Percentiles rank a stretch among this genome's conserved stretches.
Conservation (phyloP, 257 asterid species). For the Solanum habrochaites region DNA sequence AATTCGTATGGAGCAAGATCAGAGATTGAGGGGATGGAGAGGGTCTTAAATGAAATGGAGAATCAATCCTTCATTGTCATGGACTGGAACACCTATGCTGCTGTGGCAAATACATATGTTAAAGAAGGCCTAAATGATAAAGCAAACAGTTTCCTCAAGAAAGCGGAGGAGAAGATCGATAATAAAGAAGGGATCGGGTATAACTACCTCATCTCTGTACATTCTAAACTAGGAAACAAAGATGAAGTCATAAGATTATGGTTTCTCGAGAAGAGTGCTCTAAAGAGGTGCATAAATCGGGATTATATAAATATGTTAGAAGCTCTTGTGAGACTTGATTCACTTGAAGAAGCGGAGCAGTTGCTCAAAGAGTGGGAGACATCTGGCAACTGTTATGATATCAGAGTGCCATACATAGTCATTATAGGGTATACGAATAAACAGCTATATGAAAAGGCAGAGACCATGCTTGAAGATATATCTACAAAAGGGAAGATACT, state of each 20-base stretch:
- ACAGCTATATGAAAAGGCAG: slow-evolving; percentile 50
- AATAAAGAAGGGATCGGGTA: slow-evolving; percentile 39
- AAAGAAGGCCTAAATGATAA: slow-evolving; percentile 40
- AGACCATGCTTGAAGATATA: slow-evolving; percentile 34
- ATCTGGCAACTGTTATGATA: slow-evolving; percentile 56
- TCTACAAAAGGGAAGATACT: slow-evolving; percentile 24
- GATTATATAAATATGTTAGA: slow-evolving; percentile 56
- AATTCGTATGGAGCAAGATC: slow-evolving; percentile 59
- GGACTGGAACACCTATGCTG: slow-evolving; percentile 77
- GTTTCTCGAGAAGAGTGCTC: slow-evolving; percentile 33
- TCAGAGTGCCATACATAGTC: slow-evolving; percentile 45
- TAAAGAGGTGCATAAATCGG: slow-evolving; percentile 44
- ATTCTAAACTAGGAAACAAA: slow-evolving; percentile 50
- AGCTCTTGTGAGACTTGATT: slow-evolving; percentile 55
- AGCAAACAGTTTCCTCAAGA: slow-evolving; percentile 43
- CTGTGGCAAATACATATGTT: slow-evolving; percentile 48
- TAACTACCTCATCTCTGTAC: slow-evolving; percentile 67
- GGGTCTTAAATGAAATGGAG: slow-evolving; percentile 59
- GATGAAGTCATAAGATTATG: slow-evolving; percentile 54
- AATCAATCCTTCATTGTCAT: slow-evolving; percentile 23
- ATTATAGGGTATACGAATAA: slow-evolving; percentile 36
- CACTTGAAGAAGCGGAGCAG: slow-evolving; percentile 50
- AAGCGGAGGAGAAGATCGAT: slow-evolving; percentile 53
- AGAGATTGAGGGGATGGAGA: slow-evolving; percentile 61
- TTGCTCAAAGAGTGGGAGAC: slow-evolving; percentile 65